phyloP scores from a whole-genome alignment of 768 basidiomycete genomes.

The Termitomyces sp. region DNA sequence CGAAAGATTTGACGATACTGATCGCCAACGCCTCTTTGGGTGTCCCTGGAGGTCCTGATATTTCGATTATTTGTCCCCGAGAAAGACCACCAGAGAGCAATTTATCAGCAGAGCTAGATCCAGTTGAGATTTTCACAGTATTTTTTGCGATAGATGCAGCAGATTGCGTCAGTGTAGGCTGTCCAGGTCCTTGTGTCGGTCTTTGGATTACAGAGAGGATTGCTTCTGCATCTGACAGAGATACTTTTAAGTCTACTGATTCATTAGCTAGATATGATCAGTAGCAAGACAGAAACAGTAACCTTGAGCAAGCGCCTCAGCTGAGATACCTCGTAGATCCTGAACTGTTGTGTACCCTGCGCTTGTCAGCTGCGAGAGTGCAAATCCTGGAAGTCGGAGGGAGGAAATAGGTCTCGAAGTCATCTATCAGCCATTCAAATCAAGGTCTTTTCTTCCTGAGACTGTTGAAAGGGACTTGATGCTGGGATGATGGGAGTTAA shows the following conservation, averaged over 20 bases:
- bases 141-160: conserved; percentile 40
- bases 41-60: conserved; percentile 75
- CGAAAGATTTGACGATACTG: conserved; percentile 45
- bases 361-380: conserved; percentile 41
- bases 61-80: conserved; percentile 61
- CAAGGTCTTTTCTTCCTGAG: neutral
- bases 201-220: conserved; percentile 41
- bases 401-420: conserved; percentile 41
- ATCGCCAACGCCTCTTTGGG: conserved; percentile 57
- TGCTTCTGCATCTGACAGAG: conserved; percentile 40
- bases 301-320: conserved; percentile 53
- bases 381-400: conserved; percentile 41
- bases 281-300: conserved; percentile 1
- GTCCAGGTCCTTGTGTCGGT: conserved; percentile 18
- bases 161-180: conserved; percentile 47
- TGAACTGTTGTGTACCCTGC: conserved; percentile 57
- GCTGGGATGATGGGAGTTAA: neutral
- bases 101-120: conserved; percentile 48
- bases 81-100: conserved; percentile 62
- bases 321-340: conserved; percentile 42
- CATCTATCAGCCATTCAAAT: neutral
- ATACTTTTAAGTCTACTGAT: conserved; percentile 46
- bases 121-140: conserved; percentile 33
- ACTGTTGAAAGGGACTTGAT: no score
- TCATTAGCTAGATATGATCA: neutral